A percentile compares a stretch with the other conserved stretches of the same genome.
Evolutionary conservation across 176 grass and related monocot genomes (phyloP).

Genomic region (Oryza officinalis): DNA sequence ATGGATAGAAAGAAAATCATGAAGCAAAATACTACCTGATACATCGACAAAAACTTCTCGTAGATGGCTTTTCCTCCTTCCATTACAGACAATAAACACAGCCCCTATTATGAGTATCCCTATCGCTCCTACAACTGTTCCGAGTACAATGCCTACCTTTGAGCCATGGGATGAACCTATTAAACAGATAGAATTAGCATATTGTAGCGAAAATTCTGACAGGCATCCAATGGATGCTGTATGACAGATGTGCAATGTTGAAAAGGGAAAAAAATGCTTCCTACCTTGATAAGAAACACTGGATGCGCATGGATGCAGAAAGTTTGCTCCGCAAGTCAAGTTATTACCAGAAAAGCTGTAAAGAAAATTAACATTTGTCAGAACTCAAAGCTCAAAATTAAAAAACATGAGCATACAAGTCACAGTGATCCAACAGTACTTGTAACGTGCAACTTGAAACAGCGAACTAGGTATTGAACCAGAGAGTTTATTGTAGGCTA

Average conservation of each 20-base stretch:
- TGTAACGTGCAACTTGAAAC: slow-evolving; percentile 94
- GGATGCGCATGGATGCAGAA: slow-evolving; percentile 70
- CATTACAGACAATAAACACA: slow-evolving; percentile 70
- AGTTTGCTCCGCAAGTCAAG: slow-evolving; percentile 80
- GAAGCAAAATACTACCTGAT: slow-evolving; percentile 53
- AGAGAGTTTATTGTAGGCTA: slow-evolving; percentile 86
- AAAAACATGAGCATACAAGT: slow-evolving; percentile 16
- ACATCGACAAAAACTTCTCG: slow-evolving; percentile 92
- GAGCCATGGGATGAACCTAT: slow-evolving; percentile 65
- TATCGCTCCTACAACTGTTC: slow-evolving; percentile 71
- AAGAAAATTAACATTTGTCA: slow-evolving; percentile 49
- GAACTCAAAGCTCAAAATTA: not conserved
- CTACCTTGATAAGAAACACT: slow-evolving; percentile 71
- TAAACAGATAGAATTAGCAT: slow-evolving; percentile 33
- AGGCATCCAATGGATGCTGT: not conserved
- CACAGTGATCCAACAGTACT: slow-evolving; percentile 55
- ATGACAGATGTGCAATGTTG: slow-evolving; percentile 15
- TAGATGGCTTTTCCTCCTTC: slow-evolving; percentile 62
- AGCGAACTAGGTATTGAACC: slow-evolving; percentile 80
- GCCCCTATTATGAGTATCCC: slow-evolving; percentile 59
- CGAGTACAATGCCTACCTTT: slow-evolving; percentile 76
- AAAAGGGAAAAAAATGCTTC: slow-evolving; percentile 6
- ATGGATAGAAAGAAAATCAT: not conserved
- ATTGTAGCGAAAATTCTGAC: not conserved
- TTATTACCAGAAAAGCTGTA: slow-evolving; percentile 91